Evolutionary conservation across 352 stramenopile species (phyloP).

Genomic region (Aphanomyces astaci): DNA sequence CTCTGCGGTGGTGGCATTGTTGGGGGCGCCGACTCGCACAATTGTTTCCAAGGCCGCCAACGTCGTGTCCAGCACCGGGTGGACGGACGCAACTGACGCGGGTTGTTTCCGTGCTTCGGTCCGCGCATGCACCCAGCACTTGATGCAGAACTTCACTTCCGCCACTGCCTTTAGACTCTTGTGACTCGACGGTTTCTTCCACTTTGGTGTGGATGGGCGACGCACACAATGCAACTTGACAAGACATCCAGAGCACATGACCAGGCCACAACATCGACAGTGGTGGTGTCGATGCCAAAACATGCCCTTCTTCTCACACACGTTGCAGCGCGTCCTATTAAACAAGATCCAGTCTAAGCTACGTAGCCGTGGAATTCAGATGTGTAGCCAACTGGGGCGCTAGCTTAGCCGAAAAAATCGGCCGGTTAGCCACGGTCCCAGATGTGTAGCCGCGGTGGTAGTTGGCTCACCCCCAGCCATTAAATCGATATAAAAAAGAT

Average conservation of each 20-base stretch:
- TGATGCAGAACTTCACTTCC: constrained; percentile 9
- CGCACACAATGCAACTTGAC: constrained; percentile 11
- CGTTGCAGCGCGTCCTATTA: background rate
- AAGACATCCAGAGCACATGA: background rate
- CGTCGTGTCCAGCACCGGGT: background rate
- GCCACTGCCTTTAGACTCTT: background rate
- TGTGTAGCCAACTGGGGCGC: no score
- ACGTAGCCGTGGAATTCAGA: no score
- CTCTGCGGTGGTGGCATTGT: background rate
- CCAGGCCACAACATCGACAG: background rate
- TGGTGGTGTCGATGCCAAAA: background rate
- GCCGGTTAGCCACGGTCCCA: no score
- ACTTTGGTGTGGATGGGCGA: background rate
- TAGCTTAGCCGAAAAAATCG: no score
- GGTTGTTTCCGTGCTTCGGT: background rate
- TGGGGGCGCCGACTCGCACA: background rate
- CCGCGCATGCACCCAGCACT: constrained; percentile 1
- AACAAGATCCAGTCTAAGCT: no score
- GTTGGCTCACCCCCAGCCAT: no score
- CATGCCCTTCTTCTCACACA: background rate
- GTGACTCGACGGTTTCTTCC: background rate
- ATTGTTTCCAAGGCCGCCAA: background rate
- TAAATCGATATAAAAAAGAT: no score
- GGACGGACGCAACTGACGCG: background rate
- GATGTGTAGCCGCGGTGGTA: no score